A percentile compares a stretch with the other conserved stretches of the same genome.
Evolutionary conservation across 139 green algal species (phyloP).

Genomic region (Closterium sp.): DNA sequence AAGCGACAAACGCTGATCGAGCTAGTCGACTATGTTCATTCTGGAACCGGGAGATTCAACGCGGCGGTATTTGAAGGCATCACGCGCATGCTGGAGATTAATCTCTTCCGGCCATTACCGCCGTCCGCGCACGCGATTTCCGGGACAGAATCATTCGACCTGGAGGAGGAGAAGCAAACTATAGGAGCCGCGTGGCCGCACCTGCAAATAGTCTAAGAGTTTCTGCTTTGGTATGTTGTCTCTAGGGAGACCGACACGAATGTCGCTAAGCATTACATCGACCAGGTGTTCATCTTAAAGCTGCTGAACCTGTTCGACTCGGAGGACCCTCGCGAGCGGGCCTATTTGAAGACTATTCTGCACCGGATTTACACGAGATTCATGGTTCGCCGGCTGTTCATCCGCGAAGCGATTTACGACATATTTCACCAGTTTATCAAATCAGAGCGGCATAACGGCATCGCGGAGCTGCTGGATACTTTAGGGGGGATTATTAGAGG

Average conservation of each 20-base stretch:
- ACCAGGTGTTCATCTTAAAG: slow-evolving; percentile 94
- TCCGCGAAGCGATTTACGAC: slow-evolving; percentile 98
- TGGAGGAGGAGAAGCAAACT: slow-evolving; percentile 96
- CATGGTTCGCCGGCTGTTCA: slow-evolving; percentile 97
- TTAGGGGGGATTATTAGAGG: slow-evolving; percentile 98
- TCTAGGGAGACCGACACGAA: slow-evolving; percentile 97
- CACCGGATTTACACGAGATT: slow-evolving; percentile 97
- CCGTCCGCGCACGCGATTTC: too few relatives aligned
- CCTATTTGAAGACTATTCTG: slow-evolving; percentile 99
- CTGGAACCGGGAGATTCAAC: slow-evolving; percentile 89
- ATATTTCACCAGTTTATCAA: slow-evolving; percentile 99
- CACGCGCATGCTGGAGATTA: slow-evolving; percentile 88
- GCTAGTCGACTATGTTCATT: too few relatives aligned
- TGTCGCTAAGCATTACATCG: slow-evolving; percentile 94
- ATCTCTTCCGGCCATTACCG: slow-evolving; percentile 95
- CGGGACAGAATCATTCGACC: slow-evolving; percentile 73
- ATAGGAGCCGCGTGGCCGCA: slow-evolving; percentile 97
- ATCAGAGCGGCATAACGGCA: slow-evolving; percentile 96
- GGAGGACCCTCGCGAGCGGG: slow-evolving; percentile 91
- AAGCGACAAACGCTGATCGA: slow-evolving; percentile 96
- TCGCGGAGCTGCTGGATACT: slow-evolving; percentile 95
- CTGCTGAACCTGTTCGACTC: too few relatives aligned
- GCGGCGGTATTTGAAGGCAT: slow-evolving; percentile 92
- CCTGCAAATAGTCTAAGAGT: slow-evolving; percentile 97
- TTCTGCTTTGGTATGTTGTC: slow-evolving; percentile 97